phyloP scores from a whole-genome alignment of 352 stramenopile species.

The Phytophthora gonapodyides region DNA sequence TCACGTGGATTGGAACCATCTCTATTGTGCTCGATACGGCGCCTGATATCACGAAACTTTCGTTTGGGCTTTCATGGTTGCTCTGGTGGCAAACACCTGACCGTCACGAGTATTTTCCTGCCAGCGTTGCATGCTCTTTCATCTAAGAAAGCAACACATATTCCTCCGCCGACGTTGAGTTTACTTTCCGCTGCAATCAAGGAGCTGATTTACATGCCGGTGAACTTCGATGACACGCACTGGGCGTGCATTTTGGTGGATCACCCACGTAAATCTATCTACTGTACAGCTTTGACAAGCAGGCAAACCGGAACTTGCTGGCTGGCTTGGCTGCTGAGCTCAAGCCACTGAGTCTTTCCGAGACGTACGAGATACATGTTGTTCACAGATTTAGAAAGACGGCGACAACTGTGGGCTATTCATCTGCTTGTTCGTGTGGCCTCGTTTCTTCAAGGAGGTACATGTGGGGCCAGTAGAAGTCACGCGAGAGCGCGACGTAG shows the following conservation, averaged over 20 bases:
- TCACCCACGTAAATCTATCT: not conserved
- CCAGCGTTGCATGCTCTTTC: not conserved
- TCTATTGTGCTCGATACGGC: not conserved
- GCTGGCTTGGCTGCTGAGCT: too few species aligned
- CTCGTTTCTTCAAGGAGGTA: too few species aligned
- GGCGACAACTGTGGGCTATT: too few species aligned
- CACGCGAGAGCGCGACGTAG: too few species aligned
- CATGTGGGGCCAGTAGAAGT: too few species aligned
- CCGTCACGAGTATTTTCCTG: conserved; percentile 5
- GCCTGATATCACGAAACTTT: conserved; percentile 8
- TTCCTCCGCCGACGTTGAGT: not conserved
- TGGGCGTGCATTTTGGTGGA: conserved; percentile 6
- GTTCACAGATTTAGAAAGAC: too few species aligned
- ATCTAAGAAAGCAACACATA: not conserved
- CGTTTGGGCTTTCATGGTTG: conserved; percentile 4
- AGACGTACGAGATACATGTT: too few species aligned
- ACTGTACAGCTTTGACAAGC: conserved; percentile 16
- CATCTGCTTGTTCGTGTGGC: too few species aligned
- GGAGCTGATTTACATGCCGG: conserved; percentile 11
- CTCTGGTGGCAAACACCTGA: not conserved
- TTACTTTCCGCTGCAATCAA: not conserved
- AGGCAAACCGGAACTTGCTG: conserved; percentile 2
- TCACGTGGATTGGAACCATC: not conserved
- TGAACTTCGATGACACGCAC: conserved; percentile 12
- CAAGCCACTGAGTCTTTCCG: too few species aligned